Evolutionary conservation across 371 early-diverging fungal genomes (phyloP), one percentile per base, ranked within the genome.

Genomic region (Apophysomyces ossiformis): DNA sequence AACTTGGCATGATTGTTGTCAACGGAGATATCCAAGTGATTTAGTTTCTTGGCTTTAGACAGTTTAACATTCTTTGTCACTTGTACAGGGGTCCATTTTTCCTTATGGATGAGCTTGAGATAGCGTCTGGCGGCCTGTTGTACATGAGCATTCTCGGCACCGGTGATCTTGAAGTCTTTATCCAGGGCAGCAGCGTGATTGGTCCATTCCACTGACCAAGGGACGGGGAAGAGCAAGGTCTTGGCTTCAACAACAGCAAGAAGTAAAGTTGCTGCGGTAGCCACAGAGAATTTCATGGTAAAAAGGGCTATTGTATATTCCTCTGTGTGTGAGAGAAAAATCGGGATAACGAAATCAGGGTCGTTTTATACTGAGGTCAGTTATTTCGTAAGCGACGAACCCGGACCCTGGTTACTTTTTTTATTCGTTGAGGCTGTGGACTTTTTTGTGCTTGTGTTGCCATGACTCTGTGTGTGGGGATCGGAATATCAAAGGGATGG

Each of bases 71-170:
- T 35, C 7, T 65, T 60, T 11, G 70, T 15, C 5, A 70, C 62
- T 32, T 79, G 76, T 6, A 79, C 78, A 64, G 75, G 76, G 5
- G 57, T 65, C 81, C 81, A 83, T 32, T 58, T 64, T 68, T 83
- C 84, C 65, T 74, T 69, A 41, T 58, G 59, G 18, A 83, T 81
- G 32, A 83, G 36, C 7, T 67, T 32, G 7, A 26, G 16, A 54
- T 81, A 81, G 11, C 84, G 79, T n/a, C 68, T 65, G 8, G 79
- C 77, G 47, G 84, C 84, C 18, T 69, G 61, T 38, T 69, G 44
- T 15, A 83, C 76, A 63, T 74, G 63, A 1, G 58, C 9, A 38
- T 78, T 70, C 9, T 50, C 15, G 26, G 70, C 69, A 46, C 72
- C 76, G 12, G 45, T 60, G 47, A 81, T 74, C 2, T 66, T 60